These are phyloP conservation scores for Podospora appendiculata DNA, from an alignment of 495 filamentous ascomycete species.

Conservation along the genomic window DNA sequence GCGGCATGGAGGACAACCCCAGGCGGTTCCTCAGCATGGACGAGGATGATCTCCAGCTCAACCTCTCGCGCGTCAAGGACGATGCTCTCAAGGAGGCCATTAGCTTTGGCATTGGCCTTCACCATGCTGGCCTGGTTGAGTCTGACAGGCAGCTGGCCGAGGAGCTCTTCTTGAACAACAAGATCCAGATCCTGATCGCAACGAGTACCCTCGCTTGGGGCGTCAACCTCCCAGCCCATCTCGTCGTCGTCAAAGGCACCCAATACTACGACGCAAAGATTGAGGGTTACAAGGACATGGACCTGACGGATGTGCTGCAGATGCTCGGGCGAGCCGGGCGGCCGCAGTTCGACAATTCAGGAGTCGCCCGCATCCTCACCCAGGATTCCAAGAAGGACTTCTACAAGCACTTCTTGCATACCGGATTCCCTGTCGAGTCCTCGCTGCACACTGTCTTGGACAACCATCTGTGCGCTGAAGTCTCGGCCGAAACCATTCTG, in stretches of 20 bases:
- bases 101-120: conserved; percentile 92
- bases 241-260: conserved; percentile 96
- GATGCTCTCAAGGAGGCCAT: conserved; percentile 84
- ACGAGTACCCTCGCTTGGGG: conserved; percentile 97
- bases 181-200: conserved; percentile 95
- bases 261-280: conserved; percentile 98
- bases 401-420: conserved; percentile 98
- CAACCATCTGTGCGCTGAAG: conserved; percentile 93
- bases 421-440: conserved; percentile 95
- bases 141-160: conserved; percentile 85
- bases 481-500: conserved; percentile 82
- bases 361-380: conserved; percentile 93
- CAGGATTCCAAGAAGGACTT: conserved; percentile 99
- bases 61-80: conserved; percentile 82
- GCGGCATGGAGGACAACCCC: conserved; percentile 97
- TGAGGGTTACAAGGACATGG: conserved; percentile 98
- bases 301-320: conserved; percentile 95
- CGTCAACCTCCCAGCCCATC: conserved; percentile 93
- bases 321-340: conserved; percentile 96
- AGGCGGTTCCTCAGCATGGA: conserved; percentile 87
- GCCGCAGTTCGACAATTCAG: conserved; percentile 92
- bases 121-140: conserved; percentile 95
- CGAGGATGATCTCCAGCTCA: conserved; percentile 83
- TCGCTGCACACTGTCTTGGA: conserved; percentile 93
- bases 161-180: conserved; percentile 93